Evolutionary conservation across 768 basidiomycete species (phyloP).

Genomic region (Lentinula sp.): DNA sequence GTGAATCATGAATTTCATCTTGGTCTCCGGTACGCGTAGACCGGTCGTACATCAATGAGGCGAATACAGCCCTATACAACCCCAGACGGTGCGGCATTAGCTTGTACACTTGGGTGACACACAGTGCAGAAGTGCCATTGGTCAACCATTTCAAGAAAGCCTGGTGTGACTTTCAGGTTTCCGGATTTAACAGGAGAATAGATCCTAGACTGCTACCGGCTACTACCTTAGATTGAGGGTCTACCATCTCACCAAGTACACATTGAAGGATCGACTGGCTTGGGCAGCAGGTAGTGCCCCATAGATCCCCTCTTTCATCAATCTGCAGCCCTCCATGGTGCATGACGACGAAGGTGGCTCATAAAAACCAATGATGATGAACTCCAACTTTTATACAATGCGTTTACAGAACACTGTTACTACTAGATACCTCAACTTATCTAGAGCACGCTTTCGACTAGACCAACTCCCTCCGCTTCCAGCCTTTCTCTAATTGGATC

Average conservation of each 20-base stretch:
- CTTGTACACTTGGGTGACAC: slow-evolving; percentile 38
- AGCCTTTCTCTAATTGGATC: slow-evolving; percentile 62
- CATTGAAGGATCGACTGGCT: slow-evolving; percentile 30
- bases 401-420: too few relatives aligned
- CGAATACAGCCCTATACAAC: slow-evolving; percentile 29
- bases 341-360: too few relatives aligned
- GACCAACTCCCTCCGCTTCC: slow-evolving; percentile 70
- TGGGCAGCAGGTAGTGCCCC: slow-evolving; percentile 39
- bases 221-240: slow-evolving; percentile 34
- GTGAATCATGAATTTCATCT: slow-evolving; percentile 48
- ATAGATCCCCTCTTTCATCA: slow-evolving; percentile 57
- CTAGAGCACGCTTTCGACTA: slow-evolving; percentile 46
- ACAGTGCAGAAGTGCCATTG: slow-evolving; percentile 48
- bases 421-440: neutral
- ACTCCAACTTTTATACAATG: slow-evolving; percentile 22
- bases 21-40: slow-evolving; percentile 50
- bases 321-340: neutral
- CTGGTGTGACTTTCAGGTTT: slow-evolving; percentile 19
- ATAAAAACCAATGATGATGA: slow-evolving; percentile 46
- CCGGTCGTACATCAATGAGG: slow-evolving; percentile 43
- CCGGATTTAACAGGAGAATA: slow-evolving; percentile 17
- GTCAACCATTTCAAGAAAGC: slow-evolving; percentile 55
- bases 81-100: slow-evolving; percentile 25
- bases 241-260: slow-evolving; percentile 46
- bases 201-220: too few relatives aligned